Percentiles rank a stretch among this genome's conserved stretches.
phyloP scores from a whole-genome alignment of 192 early-diverging fungal genomes.

The Backusella psychrophila region DNA sequence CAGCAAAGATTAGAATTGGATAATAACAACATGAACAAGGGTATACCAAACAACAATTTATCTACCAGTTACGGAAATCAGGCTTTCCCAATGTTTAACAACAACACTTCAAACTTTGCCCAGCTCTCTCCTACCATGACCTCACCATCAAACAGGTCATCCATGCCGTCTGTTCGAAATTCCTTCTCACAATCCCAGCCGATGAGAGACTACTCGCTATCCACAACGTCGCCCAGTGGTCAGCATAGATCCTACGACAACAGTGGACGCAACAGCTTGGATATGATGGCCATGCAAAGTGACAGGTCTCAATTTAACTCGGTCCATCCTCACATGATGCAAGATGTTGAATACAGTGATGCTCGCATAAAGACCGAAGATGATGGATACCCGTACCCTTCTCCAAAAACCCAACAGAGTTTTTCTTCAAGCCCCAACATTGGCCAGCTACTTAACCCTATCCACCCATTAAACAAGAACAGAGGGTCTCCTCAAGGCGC shows the following conservation, averaged over 20 bases:
- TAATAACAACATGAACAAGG: not conserved
- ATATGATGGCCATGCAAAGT: conserved; percentile 11
- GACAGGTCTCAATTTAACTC: not conserved
- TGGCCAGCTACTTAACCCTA: conserved; percentile 23
- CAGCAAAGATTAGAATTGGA: conserved; percentile 8
- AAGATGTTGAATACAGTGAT: not conserved
- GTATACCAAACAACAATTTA: not conserved
- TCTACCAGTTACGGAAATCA: conserved; percentile 1
- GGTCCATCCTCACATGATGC: conserved; percentile 13
- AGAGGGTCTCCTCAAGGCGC: not conserved
- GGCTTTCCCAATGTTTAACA: not conserved
- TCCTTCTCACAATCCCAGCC: conserved; percentile 1
- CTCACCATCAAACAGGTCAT: not conserved
- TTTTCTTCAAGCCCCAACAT: conserved; percentile 22
- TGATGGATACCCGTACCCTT: not conserved
- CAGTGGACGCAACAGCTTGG: conserved; percentile 10
- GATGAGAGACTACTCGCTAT: conserved; percentile 2
- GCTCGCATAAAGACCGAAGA: not conserved
- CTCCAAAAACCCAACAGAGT: not conserved
- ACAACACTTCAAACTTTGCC: not conserved
- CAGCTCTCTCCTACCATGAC: conserved; percentile 10
- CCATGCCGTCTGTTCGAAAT: not conserved
- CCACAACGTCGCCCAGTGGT: not conserved
- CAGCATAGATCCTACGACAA: not conserved
- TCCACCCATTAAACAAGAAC: conserved; percentile 14